Conservation (phyloP, 768 basidiomycete genomes). For the Podaxis pistillaris region DNA sequence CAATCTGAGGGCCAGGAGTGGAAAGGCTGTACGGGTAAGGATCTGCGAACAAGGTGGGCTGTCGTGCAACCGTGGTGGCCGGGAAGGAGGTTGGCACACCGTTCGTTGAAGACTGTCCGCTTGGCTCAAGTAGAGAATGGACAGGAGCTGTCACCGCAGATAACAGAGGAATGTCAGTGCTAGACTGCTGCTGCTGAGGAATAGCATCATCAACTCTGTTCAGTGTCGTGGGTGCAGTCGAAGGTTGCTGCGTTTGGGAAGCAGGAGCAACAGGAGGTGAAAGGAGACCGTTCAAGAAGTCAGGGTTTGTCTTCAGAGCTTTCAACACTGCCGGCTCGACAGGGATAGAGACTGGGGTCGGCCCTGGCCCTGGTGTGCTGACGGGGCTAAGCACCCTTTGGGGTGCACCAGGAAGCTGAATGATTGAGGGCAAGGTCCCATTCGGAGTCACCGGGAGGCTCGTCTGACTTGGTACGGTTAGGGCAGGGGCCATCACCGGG, state of each 20-base stretch:
- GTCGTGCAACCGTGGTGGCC: slow-evolving; percentile 16
- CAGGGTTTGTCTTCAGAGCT: slow-evolving; percentile 17
- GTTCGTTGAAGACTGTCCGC: not conserved
- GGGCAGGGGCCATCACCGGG: not conserved
- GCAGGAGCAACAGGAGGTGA: not conserved
- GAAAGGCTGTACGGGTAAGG: slow-evolving; percentile 51
- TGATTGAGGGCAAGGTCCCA: slow-evolving; percentile 14
- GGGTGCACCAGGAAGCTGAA: slow-evolving; percentile 24
- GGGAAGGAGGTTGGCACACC: not conserved
- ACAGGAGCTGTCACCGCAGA: not conserved
- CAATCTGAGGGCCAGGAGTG: slow-evolving; percentile 29
- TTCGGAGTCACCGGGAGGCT: slow-evolving; percentile 17
- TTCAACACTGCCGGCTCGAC: slow-evolving; percentile 24
- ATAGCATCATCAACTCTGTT: not conserved
- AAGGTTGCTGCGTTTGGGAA: not conserved
- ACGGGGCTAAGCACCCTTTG: slow-evolving; percentile 20
- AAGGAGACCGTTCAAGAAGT: not conserved
- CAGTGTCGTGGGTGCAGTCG: not conserved
- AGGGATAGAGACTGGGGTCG: slow-evolving; percentile 22
- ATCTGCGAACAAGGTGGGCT: slow-evolving; percentile 33
- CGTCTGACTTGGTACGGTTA: slow-evolving; percentile 34
- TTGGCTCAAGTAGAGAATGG: not conserved
- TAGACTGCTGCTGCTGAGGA: not conserved
- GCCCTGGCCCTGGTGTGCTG: slow-evolving; percentile 22
- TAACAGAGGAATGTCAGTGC: not conserved